These are phyloP conservation scores for Xylaria hypoxylon DNA, from an alignment of 2,329 filamentous ascomycete species.

Conservation along the genomic window DNA sequence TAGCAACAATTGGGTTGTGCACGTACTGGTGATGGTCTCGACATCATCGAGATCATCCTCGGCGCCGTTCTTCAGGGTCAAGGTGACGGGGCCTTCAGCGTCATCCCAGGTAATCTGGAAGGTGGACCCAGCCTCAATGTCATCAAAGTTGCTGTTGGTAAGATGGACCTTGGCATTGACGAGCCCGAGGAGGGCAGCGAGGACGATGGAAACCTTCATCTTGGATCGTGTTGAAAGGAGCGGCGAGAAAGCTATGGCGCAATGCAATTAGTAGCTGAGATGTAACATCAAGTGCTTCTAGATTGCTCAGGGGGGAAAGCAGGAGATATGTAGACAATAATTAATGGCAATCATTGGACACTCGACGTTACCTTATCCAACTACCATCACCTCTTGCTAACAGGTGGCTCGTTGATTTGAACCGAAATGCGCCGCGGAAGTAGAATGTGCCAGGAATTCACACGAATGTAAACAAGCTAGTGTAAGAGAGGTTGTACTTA, in stretches of 20 bases:
- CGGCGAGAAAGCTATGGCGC: conserved; percentile 28
- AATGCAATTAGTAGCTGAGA: conserved; percentile 21
- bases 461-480: neutral
- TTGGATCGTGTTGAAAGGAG: conserved; percentile 42
- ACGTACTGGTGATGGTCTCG: conserved; percentile 54
- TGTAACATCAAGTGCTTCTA: neutral
- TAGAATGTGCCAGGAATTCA: conserved; percentile 2
- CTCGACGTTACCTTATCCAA: neutral
- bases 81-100: conserved; percentile 56
- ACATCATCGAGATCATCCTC: conserved; percentile 53
- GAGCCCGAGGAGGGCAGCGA: conserved; percentile 51
- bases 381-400: neutral
- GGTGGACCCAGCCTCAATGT: conserved; percentile 53
- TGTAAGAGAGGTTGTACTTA: conserved; percentile 38
- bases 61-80: conserved; percentile 57
- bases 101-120: conserved; percentile 60
- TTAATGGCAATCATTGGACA: neutral
- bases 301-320: neutral
- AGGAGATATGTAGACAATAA: neutral
- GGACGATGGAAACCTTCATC: conserved; percentile 52
- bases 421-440: conserved; percentile 10
- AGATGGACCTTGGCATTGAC: conserved; percentile 50
- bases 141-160: conserved; percentile 53
- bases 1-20: neutral
- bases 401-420: neutral